A percentile compares a stretch with the other conserved stretches of the same genome.
phyloP scores from a whole-genome alignment of 345 rosid genomes.

The Eucalyptus shirleyi region DNA sequence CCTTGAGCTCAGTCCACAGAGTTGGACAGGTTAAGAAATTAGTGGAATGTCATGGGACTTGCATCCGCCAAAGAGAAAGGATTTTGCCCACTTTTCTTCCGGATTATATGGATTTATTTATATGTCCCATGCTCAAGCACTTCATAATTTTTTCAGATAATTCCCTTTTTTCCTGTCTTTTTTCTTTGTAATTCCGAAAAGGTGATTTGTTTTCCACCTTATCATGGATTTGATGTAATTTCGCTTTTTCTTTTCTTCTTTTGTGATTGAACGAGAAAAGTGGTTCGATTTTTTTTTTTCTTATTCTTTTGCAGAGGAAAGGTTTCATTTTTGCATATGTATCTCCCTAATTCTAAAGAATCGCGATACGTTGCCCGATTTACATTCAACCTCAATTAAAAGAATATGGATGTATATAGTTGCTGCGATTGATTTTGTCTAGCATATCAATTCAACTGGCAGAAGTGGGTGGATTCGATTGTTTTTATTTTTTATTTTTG shows the following conservation, averaged over 20 bases:
- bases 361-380: fast-evolving
- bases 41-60: not conserved
- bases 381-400: not conserved
- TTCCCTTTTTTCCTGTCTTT: too few relatives aligned
- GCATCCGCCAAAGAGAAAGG: not conserved
- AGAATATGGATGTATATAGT: not conserved
- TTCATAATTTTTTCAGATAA: too few relatives aligned
- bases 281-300: too few relatives aligned
- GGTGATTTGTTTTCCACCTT: too few relatives aligned
- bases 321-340: not conserved
- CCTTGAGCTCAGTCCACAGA: not conserved
- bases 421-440: not conserved
- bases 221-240: not conserved
- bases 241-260: not conserved
- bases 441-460: too few relatives aligned
- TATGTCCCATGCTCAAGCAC: not conserved
- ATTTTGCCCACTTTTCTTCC: not conserved
- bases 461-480: not conserved
- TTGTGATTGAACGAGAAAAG: not conserved
- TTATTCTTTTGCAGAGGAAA: not conserved
- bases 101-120: not conserved
- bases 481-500: not conserved
- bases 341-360: not conserved
- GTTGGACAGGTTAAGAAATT: not conserved
- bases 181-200: too few relatives aligned